Conservation (phyloP, 2,329 filamentous ascomycete genomes). For the Ophiostoma tasmaniense region DNA sequence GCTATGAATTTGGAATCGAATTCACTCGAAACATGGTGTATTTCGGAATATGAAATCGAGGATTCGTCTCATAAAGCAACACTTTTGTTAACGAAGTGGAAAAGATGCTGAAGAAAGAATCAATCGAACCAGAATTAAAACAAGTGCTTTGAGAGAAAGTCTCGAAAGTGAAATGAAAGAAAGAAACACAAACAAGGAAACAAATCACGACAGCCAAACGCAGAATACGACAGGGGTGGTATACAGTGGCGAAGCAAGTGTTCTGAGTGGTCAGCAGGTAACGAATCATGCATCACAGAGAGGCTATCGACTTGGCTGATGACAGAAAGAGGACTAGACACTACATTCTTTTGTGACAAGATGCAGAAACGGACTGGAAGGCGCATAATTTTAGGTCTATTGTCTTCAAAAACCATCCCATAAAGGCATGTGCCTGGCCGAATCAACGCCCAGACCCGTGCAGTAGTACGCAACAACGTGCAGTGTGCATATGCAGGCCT, state of each 20-base stretch:
- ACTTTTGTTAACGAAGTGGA: no score
- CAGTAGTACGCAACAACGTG: neutral
- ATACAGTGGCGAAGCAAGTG: conserved; percentile 3
- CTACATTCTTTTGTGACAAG: neutral
- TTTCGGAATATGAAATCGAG: neutral
- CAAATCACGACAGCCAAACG: neutral
- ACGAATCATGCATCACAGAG: neutral
- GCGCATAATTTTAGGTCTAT: neutral
- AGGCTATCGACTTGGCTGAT: neutral
- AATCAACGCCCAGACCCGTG: neutral
- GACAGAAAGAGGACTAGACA: neutral
- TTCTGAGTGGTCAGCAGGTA: neutral
- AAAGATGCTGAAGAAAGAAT: neutral
- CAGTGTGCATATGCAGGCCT: neutral
- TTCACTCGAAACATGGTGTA: no score
- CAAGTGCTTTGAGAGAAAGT: no score
- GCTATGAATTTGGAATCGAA: no score
- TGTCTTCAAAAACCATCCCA: neutral
- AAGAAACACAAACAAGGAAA: neutral
- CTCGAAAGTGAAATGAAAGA: neutral
- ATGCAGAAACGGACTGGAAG: neutral
- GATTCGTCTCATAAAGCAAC: no score
- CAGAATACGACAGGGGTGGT: neutral
- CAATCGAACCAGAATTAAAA: no score
- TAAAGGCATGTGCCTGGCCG: neutral